Conservation (phyloP, 2,329 filamentous ascomycete species). For the Fusarium liriodendri region DNA sequence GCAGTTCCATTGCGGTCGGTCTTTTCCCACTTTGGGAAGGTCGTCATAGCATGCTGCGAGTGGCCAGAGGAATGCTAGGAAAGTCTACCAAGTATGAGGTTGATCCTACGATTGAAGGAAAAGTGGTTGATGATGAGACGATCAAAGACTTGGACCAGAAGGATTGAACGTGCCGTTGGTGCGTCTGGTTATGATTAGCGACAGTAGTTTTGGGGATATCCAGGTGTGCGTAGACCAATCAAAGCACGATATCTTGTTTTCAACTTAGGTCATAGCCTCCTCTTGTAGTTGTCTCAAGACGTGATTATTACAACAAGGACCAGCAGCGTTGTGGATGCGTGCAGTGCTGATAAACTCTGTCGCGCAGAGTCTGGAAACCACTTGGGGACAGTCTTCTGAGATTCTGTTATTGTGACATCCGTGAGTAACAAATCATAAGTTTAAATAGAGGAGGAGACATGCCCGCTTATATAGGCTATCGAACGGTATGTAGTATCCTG, state of each 20-base stretch:
- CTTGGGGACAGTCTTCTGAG: no score
- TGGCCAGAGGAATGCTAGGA: constrained; percentile 33
- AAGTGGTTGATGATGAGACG: neutral
- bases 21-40: constrained; percentile 87
- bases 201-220: neutral
- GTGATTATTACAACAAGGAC: no score
- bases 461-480: no score
- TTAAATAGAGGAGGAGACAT: no score
- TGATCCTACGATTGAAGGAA: neutral
- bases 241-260: neutral
- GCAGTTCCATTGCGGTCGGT: constrained; percentile 77
- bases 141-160: neutral
- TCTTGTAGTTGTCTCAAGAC: no score
- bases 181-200: neutral
- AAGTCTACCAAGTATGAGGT: neutral
- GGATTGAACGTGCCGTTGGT: neutral
- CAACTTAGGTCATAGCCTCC: no score
- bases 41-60: constrained; percentile 50
- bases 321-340: no score
- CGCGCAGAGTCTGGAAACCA: no score
- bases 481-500: no score
- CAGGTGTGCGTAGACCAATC: neutral
- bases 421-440: no score
- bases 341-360: no score
- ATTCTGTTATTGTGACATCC: no score